Evolutionary conservation across 495 filamentous ascomycete genomes (phyloP).

Genomic region (Talaromyces proteolyticus): DNA sequence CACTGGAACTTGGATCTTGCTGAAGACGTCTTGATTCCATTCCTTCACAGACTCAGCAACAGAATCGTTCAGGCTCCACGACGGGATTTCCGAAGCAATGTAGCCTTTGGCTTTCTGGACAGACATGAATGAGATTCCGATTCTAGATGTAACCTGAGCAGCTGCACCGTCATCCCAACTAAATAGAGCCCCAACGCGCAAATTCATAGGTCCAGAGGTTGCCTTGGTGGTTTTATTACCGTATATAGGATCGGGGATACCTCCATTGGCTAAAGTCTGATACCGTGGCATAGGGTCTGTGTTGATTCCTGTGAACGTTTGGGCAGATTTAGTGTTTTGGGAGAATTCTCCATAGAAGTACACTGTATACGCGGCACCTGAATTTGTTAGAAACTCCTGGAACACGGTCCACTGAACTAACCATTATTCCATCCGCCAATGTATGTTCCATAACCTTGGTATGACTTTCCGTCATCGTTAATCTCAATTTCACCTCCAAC

Average conservation of each 20-base stretch:
- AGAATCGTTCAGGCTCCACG: constrained; percentile 38
- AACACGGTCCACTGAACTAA: constrained; percentile 16
- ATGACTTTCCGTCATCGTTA: constrained; percentile 36
- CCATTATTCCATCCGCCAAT: constrained; percentile 54
- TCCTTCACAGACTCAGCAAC: constrained; percentile 42
- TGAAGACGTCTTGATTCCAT: constrained; percentile 59
- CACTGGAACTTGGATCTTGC: constrained; percentile 49
- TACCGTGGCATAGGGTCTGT: constrained; percentile 29
- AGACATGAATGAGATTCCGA: constrained; percentile 53
- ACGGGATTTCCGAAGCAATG: constrained; percentile 56
- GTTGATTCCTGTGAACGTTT: constrained; percentile 48
- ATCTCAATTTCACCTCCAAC: constrained; percentile 53
- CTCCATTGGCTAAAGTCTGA: constrained; percentile 23
- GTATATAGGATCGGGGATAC: constrained; percentile 15
- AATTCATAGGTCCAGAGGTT: constrained; percentile 27
- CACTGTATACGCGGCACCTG: constrained; percentile 53
- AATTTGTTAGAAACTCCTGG: constrained; percentile 10
- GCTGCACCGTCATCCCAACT: constrained; percentile 21
- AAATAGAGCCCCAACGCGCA: constrained; percentile 28
- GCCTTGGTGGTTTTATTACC: constrained; percentile 18
- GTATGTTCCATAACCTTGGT: constrained; percentile 57
- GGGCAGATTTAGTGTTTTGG: constrained; percentile 23
- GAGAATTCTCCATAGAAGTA: constrained; percentile 63
- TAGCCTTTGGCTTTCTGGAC: constrained; percentile 29
- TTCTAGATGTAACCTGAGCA: constrained; percentile 45